Conservation (phyloP, 192 early-diverging fungal species). For the Backusella psychrophila region DNA sequence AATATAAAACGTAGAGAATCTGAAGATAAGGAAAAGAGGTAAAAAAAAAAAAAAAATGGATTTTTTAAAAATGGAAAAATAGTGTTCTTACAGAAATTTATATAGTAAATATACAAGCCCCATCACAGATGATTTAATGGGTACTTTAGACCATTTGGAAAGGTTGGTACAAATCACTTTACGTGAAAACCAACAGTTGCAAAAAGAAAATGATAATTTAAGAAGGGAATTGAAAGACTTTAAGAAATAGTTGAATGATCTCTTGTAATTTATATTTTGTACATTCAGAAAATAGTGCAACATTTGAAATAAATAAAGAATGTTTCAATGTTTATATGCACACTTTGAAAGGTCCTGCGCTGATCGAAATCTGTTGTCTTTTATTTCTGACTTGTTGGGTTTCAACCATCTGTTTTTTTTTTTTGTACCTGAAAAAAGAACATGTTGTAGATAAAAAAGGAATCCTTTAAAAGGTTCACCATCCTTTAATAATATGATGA, state of each 20-base stretch:
- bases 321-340: background rate
- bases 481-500: too few species aligned
- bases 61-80: too few species aligned
- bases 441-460: too few species aligned
- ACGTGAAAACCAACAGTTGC: slow-evolving; percentile 14
- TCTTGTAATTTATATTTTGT: too few species aligned
- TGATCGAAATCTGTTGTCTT: background rate
- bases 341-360: background rate
- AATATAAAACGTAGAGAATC: slow-evolving; percentile 12
- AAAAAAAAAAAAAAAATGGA: background rate
- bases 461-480: too few species aligned
- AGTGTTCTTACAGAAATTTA: too few species aligned
- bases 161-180: slow-evolving; percentile 13
- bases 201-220: slow-evolving; percentile 22
- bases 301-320: background rate
- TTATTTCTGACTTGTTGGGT: too few species aligned
- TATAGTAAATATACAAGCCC: background rate
- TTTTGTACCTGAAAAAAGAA: too few species aligned
- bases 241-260: too few species aligned
- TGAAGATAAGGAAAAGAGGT: slow-evolving; percentile 1
- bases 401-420: too few species aligned
- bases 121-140: background rate
- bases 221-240: slow-evolving; percentile 19
- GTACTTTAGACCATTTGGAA: slow-evolving; percentile 12
- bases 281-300: too few species aligned